Percentiles rank a stretch among this genome's conserved stretches.
phyloP scores from a whole-genome alignment of 1,284 basidiomycete genomes.

The Filobasidium uniguttulatum region DNA sequence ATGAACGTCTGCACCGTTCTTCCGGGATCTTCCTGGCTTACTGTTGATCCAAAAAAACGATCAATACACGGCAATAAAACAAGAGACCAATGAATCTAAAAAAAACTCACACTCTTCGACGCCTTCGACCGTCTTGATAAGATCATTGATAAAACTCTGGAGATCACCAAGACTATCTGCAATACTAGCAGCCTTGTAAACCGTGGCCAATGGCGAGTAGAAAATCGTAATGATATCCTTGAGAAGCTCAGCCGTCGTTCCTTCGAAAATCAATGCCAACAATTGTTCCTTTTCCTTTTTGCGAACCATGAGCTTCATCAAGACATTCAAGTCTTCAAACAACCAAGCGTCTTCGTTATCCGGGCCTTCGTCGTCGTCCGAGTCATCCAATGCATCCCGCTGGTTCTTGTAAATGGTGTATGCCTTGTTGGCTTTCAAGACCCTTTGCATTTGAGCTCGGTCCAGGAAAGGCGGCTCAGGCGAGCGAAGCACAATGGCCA shows the following conservation, averaged over 20 bases:
- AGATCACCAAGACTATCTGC: conserved; percentile 83
- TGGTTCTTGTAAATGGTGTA: conserved; percentile 58
- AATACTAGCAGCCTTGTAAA: conserved; percentile 95
- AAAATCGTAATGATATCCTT: conserved; percentile 99
- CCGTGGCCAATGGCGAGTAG: conserved; percentile 92
- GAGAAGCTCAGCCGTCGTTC: conserved; percentile 81
- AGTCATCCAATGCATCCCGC: conserved; percentile 54
- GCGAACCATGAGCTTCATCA: conserved; percentile 61
- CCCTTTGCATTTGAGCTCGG: conserved; percentile 60
- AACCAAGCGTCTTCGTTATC: conserved; percentile 87
- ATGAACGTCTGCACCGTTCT: conserved; percentile 86
- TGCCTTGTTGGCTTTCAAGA: conserved; percentile 59
- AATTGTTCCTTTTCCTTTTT: conserved; percentile 84
- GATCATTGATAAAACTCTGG: conserved; percentile 88
- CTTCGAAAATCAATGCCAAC: conserved; percentile 90
- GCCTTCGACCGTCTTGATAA: conserved; percentile 85
- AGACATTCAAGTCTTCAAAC: conserved; percentile 72
- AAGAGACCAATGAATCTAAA: conserved; percentile 1
- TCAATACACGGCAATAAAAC: too few species aligned
- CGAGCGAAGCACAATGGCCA: conserved; percentile 71
- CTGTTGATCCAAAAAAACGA: conserved; percentile 37
- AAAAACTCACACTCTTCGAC: conserved; percentile 66
- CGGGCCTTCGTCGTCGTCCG: conserved; percentile 84
- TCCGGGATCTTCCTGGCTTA: conserved; percentile 68
- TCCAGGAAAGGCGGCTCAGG: conserved; percentile 60